Evolutionary conservation across 2,329 filamentous ascomycete species (phyloP).

Genomic region (Bipolaris sorokiniana): DNA sequence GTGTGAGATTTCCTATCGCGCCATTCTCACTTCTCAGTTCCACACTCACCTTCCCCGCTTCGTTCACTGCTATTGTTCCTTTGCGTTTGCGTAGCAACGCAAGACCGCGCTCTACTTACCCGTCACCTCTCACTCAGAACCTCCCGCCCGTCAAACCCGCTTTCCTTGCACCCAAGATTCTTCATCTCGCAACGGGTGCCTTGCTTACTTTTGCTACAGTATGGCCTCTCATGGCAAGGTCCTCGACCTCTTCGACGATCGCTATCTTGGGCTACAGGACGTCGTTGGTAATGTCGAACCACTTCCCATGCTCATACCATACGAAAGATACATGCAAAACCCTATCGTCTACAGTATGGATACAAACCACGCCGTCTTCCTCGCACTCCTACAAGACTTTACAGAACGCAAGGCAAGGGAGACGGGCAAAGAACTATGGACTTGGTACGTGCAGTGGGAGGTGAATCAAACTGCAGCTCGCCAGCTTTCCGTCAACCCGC

Average conservation of each 20-base stretch:
- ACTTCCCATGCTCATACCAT: constrained; percentile 40
- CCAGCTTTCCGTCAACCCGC: constrained; percentile 5
- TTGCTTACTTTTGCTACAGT: background rate
- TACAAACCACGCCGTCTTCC: constrained; percentile 30
- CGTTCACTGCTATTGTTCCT: constrained; percentile 17
- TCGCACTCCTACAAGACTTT: constrained; percentile 39
- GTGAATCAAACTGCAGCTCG: constrained; percentile 18
- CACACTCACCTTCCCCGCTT: background rate
- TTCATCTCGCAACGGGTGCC: background rate
- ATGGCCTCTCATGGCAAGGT: constrained; percentile 42
- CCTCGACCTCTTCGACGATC: constrained; percentile 40
- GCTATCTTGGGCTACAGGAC: constrained; percentile 41
- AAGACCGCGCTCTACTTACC: constrained; percentile 5
- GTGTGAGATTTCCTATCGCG: background rate
- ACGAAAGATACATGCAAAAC: constrained; percentile 34
- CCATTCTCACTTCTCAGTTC: background rate
- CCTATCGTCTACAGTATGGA: constrained; percentile 40
- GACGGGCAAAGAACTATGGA: constrained; percentile 38
- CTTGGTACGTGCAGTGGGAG: constrained; percentile 44
- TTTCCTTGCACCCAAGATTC: background rate
- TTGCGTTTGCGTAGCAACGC: constrained; percentile 10
- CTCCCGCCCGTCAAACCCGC: background rate
- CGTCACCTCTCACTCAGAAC: background rate
- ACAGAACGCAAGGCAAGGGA: constrained; percentile 29
- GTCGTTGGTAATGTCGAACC: constrained; percentile 39